Evolutionary conservation across 1,139 yeast species (phyloP).

Genomic region (Ogataea hybrid): DNA sequence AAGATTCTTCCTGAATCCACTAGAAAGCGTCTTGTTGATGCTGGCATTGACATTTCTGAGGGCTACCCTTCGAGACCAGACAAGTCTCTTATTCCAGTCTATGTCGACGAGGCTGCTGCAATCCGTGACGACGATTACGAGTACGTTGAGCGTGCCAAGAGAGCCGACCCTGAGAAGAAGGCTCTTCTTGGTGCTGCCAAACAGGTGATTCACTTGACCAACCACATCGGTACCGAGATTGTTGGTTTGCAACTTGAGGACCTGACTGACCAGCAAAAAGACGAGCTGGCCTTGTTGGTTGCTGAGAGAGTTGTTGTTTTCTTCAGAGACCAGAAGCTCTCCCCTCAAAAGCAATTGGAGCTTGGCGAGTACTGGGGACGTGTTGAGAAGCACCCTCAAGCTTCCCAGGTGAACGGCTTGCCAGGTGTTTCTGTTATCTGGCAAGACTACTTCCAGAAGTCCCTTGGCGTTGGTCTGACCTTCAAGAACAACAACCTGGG

Average conservation of each 20-base stretch:
- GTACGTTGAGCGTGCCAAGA: conserved; percentile 46
- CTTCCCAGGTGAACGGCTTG: conserved; percentile 40
- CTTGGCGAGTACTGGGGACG: conserved; percentile 46
- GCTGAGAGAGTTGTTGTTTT: conserved; percentile 53
- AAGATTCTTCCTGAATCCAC: conserved; percentile 39
- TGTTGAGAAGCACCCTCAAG: conserved; percentile 48
- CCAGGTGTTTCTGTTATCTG: conserved; percentile 53
- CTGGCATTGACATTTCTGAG: conserved; percentile 40
- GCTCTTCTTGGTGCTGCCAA: conserved; percentile 52
- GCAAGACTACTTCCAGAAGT: conserved; percentile 39
- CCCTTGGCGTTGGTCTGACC: conserved; percentile 21
- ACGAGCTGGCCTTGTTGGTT: conserved; percentile 49
- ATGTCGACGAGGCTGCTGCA: conserved; percentile 48
- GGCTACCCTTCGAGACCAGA: conserved; percentile 46
- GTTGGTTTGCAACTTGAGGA: conserved; percentile 51
- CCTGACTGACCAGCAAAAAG: conserved; percentile 49
- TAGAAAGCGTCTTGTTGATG: conserved; percentile 35
- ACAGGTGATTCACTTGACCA: conserved; percentile 46
- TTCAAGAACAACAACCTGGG: conserved; percentile 22
- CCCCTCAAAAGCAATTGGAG: conserved; percentile 44
- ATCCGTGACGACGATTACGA: conserved; percentile 42
- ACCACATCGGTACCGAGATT: conserved; percentile 53
- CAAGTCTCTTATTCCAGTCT: conserved; percentile 39
- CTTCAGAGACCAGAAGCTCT: conserved; percentile 46
- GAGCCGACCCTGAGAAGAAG: conserved; percentile 54